Percentiles rank a stretch among this genome's conserved stretches.
Evolutionary conservation across 768 basidiomycete species (phyloP).

Genomic region (Lentinula edodes): DNA sequence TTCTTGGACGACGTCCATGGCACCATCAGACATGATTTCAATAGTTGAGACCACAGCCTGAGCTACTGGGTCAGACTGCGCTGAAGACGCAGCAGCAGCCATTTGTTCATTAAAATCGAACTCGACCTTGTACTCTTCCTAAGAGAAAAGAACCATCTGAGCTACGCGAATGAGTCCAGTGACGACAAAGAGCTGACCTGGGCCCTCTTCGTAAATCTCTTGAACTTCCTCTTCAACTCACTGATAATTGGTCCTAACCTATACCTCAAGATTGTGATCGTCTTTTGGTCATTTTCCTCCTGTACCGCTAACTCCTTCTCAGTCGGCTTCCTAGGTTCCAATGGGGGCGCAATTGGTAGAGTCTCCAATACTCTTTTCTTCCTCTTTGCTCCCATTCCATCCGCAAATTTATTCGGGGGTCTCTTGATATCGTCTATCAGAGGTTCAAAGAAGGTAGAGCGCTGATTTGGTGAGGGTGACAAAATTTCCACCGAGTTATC

Average conservation of each 20-base stretch:
- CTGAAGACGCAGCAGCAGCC: neutral
- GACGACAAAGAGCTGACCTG: constrained; percentile 41
- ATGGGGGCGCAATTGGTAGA: constrained; percentile 83
- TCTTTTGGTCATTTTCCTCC: constrained; percentile 73
- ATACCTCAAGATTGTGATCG: constrained; percentile 79
- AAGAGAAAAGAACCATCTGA: neutral
- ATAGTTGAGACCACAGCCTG: neutral
- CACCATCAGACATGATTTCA: neutral
- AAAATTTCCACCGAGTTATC: constrained; percentile 50
- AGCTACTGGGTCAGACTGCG: neutral
- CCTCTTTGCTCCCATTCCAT: constrained; percentile 63
- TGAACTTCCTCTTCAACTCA: constrained; percentile 89
- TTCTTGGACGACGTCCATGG: constrained; percentile 3
- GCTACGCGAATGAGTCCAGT: neutral
- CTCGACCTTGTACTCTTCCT: constrained; percentile 52
- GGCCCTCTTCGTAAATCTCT: constrained; percentile 80
- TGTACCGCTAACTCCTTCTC: constrained; percentile 79
- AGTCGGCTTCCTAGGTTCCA: constrained; percentile 79
- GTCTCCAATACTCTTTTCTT: constrained; percentile 81
- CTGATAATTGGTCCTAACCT: constrained; percentile 86
- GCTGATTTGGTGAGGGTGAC: constrained; percentile 47
- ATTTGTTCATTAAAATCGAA: constrained; percentile 38
- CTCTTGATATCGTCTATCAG: constrained; percentile 65
- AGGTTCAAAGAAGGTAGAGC: constrained; percentile 70
- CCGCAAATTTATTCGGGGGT: constrained; percentile 85